Conservation (phyloP, 2,329 filamentous ascomycete genomes). For the Alternaria tenuissima region DNA sequence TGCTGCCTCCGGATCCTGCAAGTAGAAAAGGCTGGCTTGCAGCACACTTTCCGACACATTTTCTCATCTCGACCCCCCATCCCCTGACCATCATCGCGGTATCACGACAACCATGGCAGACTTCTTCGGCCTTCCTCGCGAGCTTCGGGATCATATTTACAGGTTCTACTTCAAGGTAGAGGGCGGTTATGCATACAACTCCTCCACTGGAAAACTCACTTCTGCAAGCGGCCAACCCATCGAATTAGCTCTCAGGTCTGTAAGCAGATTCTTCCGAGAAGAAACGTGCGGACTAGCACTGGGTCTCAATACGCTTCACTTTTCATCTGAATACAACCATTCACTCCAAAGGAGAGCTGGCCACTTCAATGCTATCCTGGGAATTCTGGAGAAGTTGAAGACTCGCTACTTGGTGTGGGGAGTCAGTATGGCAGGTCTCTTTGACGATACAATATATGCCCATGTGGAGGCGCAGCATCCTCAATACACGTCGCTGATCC, state of each 20-base stretch:
- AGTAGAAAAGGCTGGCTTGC: not conserved
- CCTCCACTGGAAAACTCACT: not conserved
- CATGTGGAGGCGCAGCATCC: not conserved
- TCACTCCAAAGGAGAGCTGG: not conserved
- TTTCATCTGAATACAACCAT: not conserved
- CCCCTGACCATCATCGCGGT: not conserved
- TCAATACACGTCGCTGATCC: not conserved
- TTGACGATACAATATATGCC: not conserved
- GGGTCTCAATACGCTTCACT: not conserved
- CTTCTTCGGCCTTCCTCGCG: conserved; percentile 9
- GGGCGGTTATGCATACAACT: conserved; percentile 14
- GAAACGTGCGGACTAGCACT: not conserved
- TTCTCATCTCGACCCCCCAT: not conserved
- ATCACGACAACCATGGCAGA: not conserved
- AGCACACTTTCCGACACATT: not conserved
- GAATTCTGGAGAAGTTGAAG: no score
- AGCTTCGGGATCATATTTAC: conserved; percentile 22
- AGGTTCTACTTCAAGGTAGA: conserved; percentile 12
- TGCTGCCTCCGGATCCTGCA: not conserved
- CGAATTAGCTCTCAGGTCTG: not conserved
- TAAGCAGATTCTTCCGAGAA: not conserved
- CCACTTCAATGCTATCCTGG: not conserved
- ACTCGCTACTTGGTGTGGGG: not conserved
- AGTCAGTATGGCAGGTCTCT: not conserved
- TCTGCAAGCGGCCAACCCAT: not conserved